Conservation (phyloP, 768 basidiomycete genomes). For the Lyophyllum decastes region DNA sequence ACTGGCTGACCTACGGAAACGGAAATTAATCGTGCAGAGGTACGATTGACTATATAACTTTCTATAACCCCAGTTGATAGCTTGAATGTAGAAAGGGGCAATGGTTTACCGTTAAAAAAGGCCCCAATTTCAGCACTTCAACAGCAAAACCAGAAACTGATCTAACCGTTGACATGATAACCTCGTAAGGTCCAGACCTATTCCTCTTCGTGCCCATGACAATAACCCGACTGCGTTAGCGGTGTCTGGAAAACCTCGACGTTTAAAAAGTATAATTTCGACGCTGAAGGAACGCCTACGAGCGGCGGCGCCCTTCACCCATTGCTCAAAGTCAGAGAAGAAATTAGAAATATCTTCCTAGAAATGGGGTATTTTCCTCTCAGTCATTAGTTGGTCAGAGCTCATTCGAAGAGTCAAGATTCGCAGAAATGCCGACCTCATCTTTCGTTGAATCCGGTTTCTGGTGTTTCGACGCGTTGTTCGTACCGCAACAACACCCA, state of each 20-base stretch:
- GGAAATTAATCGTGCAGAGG: conserved; percentile 88
- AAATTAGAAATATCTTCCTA: conserved; percentile 95
- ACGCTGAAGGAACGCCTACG: conserved; percentile 89
- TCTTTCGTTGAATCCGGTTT: conserved; percentile 97
- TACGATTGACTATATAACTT: conserved; percentile 28
- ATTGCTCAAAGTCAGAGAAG: conserved; percentile 95
- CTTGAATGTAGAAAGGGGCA: conserved; percentile 75
- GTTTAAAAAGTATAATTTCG: conserved; percentile 99
- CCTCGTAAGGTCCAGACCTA: conserved; percentile 60
- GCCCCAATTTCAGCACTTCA: conserved; percentile 84
- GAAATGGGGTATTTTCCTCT: conserved; percentile 85
- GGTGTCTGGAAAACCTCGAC: conserved; percentile 91
- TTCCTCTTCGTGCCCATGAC: not conserved
- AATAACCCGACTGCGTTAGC: conserved; percentile 40
- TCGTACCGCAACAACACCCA: conserved; percentile 98
- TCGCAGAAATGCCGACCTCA: conserved; percentile 97
- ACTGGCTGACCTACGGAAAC: conserved; percentile 86
- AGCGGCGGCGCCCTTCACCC: conserved; percentile 94
- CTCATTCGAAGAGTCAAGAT: conserved; percentile 48
- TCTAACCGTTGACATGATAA: conserved; percentile 92
- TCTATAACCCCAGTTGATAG: not conserved
- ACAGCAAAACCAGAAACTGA: conserved; percentile 95
- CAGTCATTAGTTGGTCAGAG: not conserved
- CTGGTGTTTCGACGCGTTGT: conserved; percentile 99
- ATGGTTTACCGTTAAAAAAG: conserved; percentile 91